A percentile compares a stretch with the other conserved stretches of the same genome.
Conservation (phyloP, 441 rosid genomes). For the Dalechampia spathulata region DNA sequence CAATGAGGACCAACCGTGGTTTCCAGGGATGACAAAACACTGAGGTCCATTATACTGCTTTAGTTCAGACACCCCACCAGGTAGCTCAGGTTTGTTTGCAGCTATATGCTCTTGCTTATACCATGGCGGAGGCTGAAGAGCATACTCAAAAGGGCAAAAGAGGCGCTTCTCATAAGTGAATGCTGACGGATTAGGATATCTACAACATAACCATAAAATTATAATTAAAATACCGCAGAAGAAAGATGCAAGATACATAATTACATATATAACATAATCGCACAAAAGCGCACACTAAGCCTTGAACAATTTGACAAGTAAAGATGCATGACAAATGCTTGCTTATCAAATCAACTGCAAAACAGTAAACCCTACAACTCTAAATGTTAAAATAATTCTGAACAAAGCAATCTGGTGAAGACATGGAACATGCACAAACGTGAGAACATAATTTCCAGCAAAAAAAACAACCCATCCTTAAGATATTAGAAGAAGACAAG, state of each 20-base stretch:
- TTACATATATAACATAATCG: background rate
- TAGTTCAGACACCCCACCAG: constrained; percentile 55
- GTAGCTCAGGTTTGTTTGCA: constrained; percentile 85
- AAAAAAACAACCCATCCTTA: background rate
- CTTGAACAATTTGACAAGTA: background rate
- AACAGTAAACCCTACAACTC: background rate
- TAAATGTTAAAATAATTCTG: background rate
- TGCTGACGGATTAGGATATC: constrained; percentile 96
- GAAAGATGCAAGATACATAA: background rate
- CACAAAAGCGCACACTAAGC: background rate
- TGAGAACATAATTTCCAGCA: background rate
- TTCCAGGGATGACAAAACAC: constrained; percentile 93
- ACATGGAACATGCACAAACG: background rate
- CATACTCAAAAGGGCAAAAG: constrained; percentile 93
- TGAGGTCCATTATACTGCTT: constrained; percentile 93
- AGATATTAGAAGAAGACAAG: background rate
- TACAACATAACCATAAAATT: constrained; percentile 22
- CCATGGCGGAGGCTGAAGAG: constrained; percentile 92
- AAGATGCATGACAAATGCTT: background rate
- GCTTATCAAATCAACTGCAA: background rate
- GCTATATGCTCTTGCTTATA: constrained; percentile 72
- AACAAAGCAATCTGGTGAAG: background rate
- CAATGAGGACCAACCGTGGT: constrained; percentile 69
- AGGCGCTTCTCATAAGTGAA: constrained; percentile 90
- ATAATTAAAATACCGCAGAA: background rate